phyloP scores from a whole-genome alignment of 768 basidiomycete species.

The Trametes coccinea region DNA sequence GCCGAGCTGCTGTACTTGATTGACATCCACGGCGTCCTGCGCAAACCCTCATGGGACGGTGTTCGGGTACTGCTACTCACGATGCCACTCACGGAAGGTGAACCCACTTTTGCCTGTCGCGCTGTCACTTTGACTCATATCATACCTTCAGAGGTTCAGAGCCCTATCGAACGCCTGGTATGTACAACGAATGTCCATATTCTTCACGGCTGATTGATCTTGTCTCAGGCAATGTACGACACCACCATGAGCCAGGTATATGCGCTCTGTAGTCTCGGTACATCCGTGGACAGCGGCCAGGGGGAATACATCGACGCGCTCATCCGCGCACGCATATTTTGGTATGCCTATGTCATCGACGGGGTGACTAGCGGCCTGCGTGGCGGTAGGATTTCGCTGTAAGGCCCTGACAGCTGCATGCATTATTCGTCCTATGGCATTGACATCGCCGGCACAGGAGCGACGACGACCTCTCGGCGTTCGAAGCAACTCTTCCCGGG shows the following conservation, averaged over 20 bases:
- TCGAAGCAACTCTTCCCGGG: conserved; percentile 58
- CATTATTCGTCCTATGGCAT: not conserved
- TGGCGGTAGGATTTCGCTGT: conserved; percentile 85
- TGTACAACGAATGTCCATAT: conserved; percentile 4
- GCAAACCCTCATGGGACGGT: conserved; percentile 86
- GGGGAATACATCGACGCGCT: conserved; percentile 57
- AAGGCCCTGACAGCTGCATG: conserved; percentile 32
- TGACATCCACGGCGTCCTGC: conserved; percentile 75
- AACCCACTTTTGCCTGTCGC: conserved; percentile 24
- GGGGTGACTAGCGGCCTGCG: conserved; percentile 78
- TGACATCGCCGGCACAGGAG: conserved; percentile 42
- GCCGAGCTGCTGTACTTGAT: conserved; percentile 77
- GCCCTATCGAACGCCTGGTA: conserved; percentile 46
- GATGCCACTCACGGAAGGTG: conserved; percentile 84
- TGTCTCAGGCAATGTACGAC: conserved; percentile 70
- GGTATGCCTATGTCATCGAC: conserved; percentile 87
- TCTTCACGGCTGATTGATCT: not conserved
- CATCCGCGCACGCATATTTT: conserved; percentile 79
- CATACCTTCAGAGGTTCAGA: conserved; percentile 40
- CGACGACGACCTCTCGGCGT: conserved; percentile 73
- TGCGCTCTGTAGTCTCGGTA: conserved; percentile 63
- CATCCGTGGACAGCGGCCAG: conserved; percentile 49
- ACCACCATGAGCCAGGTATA: conserved; percentile 81
- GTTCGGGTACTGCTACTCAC: conserved; percentile 77
- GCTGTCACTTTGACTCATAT: conserved; percentile 7